Base-by-base conservation (phyloP, 805 yeast species). In the Candida piceae region DNA sequence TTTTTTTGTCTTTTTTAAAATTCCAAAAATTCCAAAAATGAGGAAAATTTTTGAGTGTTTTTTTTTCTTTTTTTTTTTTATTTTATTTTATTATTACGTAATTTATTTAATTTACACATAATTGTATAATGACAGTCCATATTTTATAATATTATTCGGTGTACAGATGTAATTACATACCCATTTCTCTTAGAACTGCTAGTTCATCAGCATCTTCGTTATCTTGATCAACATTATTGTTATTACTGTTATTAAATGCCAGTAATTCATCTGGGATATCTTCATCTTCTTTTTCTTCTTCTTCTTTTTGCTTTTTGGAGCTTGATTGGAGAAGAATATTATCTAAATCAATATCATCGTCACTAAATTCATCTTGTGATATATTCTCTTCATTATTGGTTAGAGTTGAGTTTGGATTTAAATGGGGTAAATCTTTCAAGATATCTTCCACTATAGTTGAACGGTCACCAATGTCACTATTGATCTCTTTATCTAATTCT, bases 101-200 rank as follows among this genome's bases (percentile, higher is more conserved):
- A n/a, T n/a, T n/a, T n/a, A n/a, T n/a, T n/a, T n/a, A n/a, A n/a
- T n/a, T n/a, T n/a, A n/a, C n/a, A n/a, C n/a, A n/a, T n/a, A n/a
- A n/a, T n/a, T n/a, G n/a, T n/a, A n/a, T n/a, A n/a, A n/a, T n/a
- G n/a, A n/a, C n/a, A n/a, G n/a, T n/a, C n/a, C n/a, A n/a, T n/a
- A n/a, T n/a, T n/a, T n/a, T n/a, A n/a, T n/a, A n/a, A n/a, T n/a
- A n/a, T n/a, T n/a, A n/a, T n/a, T n/a, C n/a, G n/a, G n/a, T n/a
- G n/a, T n/a, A n/a, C n/a, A n/a, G n/a, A n/a, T 8, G 6, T 63
- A 63, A 36, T 70, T 64, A 53, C 64, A 70, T 39, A 63, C 76
- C 29, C 76, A 75, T 27, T 63, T 62, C 58, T 58, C 69, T 32
- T 55, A 71, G 53, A 50, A 70, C 48, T 42, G 67, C 42, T 65